Conservation (phyloP, 23 red algal genomes). For the Chondrus crispus region DNA sequence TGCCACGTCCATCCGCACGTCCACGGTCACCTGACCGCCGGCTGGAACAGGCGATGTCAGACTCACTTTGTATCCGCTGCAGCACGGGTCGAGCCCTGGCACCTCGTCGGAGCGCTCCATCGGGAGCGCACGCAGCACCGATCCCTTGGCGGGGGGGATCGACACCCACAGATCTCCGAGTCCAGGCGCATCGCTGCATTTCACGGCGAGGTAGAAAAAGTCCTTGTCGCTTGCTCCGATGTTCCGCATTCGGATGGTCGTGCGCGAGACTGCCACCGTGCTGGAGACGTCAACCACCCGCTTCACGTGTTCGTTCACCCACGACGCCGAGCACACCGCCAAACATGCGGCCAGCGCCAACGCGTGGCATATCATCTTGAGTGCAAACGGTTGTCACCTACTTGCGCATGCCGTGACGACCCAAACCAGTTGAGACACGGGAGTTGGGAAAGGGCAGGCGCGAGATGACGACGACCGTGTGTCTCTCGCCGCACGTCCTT, state of each 20-base stretch:
- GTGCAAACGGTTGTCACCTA: no score
- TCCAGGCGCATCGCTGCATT: not conserved
- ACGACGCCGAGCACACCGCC: not conserved
- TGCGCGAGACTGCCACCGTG: not conserved
- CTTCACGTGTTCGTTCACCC: slow-evolving; percentile 35
- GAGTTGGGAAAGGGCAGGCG: no score
- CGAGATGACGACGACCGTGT: no score
- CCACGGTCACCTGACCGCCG: not conserved
- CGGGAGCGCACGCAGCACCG: not conserved
- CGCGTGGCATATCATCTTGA: no score
- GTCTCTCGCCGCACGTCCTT: no score
- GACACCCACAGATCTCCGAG: slow-evolving; percentile 29
- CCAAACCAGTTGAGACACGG: no score
- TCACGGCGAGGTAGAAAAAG: slow-evolving; percentile 27
- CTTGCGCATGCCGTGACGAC: no score
- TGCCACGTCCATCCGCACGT: slow-evolving; percentile 24
- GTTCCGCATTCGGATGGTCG: slow-evolving; percentile 51
- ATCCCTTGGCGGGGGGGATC: not conserved
- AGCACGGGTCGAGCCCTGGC: not conserved
- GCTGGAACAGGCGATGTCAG: not conserved
- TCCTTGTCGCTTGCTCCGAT: not conserved
- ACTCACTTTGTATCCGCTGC: not conserved
- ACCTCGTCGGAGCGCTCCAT: not conserved
- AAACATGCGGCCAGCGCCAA: no score
- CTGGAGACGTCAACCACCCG: slow-evolving; percentile 49